Base-by-base conservation (phyloP, 371 early-diverging fungal species). In the Haplosporangium sp. region DNA sequence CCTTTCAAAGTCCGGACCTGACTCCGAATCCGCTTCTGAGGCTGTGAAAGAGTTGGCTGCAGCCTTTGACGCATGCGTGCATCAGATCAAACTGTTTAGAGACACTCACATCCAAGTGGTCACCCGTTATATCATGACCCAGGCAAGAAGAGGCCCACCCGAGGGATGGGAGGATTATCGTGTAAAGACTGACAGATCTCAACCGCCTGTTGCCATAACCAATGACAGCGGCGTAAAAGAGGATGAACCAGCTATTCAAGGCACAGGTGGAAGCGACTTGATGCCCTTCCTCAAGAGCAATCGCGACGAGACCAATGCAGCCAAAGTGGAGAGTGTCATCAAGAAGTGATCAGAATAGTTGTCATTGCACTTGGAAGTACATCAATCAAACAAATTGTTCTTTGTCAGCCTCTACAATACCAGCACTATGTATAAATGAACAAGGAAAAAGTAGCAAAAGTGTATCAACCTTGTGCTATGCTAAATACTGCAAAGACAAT, bases 71-170 rank as follows among this genome's bases (percentile, higher is more conserved):
- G 76, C 67, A 1, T 92, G 92, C 69, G 84, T 96, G 8, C 86
- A 86, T 21, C 85, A 87, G 62, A 86, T 97, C 81, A 91, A 92
- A 69, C 62, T 82, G 8, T 97, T 97, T 87, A 83, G 98, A n/a
- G 94, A 95, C 73, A 88, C 84, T 41, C 98, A 97, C 69, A 90
- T 97, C 52, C 92, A 92, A 70, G 90, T 97, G 18, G 96, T 95
- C n/a, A 90, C 92, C 0, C 85, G 91, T 13, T 97, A 96, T 70
- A 94, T 97, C 67, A 84, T 97, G 38, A 85, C 88, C n/a, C 97
- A 94, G 68, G 95, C 94, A 6, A 85, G 86, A 63, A 91, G 91
- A 57, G 92, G 91, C 0, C 90, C 91, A n/a, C 77, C 77, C 0
- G 66, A 65, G 50, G 75, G 75, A 0, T 75, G 75, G 75, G 75